Percentiles rank a stretch among this genome's conserved stretches.
Conservation (phyloP, 2,329 filamentous ascomycete species). For the Xylariaceae sp. region DNA sequence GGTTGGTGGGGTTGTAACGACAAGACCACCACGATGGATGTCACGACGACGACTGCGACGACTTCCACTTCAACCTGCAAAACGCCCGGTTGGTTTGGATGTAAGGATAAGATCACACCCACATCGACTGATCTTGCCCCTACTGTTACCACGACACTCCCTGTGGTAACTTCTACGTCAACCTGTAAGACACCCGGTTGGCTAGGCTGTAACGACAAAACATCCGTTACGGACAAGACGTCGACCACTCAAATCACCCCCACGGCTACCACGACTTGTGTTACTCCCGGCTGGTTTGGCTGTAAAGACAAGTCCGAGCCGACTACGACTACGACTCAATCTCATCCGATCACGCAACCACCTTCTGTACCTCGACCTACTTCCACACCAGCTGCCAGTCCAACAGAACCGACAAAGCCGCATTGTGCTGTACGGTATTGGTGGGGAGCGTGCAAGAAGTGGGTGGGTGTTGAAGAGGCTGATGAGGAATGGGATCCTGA, state of each 20-base stretch:
- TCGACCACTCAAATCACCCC: conserved; percentile 42
- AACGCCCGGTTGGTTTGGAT: conserved; percentile 63
- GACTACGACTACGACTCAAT: conserved; percentile 19
- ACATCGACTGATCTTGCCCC: conserved; percentile 28
- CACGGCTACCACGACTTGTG: conserved; percentile 40
- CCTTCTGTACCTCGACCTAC: conserved; percentile 23
- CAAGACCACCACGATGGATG: conserved; percentile 49
- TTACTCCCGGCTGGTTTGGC: conserved; percentile 60
- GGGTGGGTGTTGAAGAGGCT: conserved; percentile 11
- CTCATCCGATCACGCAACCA: conserved; percentile 27
- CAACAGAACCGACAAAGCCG: conserved; percentile 18
- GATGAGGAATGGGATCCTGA: conserved; percentile 20
- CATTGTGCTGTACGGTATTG: conserved; percentile 28
- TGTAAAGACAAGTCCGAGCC: conserved; percentile 45
- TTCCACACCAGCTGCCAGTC: conserved; percentile 10
- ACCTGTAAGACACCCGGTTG: conserved; percentile 16
- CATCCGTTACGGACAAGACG: conserved; percentile 42
- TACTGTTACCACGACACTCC: conserved; percentile 38
- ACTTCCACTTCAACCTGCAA: conserved; percentile 50
- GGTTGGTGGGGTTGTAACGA: conserved; percentile 84
- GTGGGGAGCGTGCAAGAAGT: conserved; percentile 29
- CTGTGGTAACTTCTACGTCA: neutral
- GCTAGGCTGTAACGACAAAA: conserved; percentile 62
- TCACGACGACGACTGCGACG: conserved; percentile 37
- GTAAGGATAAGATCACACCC: conserved; percentile 55